Conservation (phyloP, 768 basidiomycete genomes). For the Serendipita sp. region DNA sequence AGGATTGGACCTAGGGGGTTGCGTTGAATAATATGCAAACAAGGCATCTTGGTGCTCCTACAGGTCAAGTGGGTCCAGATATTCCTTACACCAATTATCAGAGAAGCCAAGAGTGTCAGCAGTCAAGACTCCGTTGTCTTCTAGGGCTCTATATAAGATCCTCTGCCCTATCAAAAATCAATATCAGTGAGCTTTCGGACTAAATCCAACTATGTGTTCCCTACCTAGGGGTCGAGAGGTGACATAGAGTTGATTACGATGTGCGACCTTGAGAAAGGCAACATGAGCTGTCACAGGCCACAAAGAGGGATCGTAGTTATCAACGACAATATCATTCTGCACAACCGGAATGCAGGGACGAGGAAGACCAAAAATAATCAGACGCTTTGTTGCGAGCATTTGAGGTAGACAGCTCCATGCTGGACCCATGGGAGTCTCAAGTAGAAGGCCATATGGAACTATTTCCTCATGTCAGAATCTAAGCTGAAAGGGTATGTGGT, state of each 20-base stretch:
- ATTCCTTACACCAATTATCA: background rate
- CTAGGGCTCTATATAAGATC: background rate
- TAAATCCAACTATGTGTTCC: background rate
- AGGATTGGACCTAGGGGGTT: background rate
- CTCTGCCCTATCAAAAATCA: background rate
- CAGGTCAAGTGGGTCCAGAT: background rate
- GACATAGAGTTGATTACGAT: background rate
- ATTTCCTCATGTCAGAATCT: too few relatives aligned
- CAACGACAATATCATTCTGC: background rate
- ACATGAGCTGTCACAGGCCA: background rate
- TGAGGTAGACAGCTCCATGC: background rate
- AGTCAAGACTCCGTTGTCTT: background rate
- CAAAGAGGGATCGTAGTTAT: background rate
- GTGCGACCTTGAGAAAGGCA: background rate
- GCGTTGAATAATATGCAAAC: background rate
- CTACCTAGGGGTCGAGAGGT: background rate
- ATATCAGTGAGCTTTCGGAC: too few relatives aligned
- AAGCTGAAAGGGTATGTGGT: too few relatives aligned
- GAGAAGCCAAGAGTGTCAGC: background rate
- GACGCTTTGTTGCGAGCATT: slow-evolving; percentile 5
- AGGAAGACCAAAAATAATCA: background rate
- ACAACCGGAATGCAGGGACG: background rate
- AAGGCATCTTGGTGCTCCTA: background rate
- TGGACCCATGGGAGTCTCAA: background rate
- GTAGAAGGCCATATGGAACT: background rate